phyloP scores from a whole-genome alignment of 83 land plant species.

The Thuja plicata region DNA sequence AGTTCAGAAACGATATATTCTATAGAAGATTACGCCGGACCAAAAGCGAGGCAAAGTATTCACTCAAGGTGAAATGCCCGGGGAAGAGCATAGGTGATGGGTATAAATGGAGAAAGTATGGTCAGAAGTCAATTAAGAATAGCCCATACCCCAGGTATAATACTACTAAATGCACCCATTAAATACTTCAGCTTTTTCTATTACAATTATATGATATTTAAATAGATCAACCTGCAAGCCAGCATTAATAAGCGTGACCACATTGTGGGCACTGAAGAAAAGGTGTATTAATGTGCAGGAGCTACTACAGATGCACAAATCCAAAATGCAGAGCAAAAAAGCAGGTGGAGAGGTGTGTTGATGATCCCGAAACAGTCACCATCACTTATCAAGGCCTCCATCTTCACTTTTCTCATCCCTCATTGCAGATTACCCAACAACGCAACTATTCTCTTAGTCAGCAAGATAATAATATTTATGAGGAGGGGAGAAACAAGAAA shows the following conservation, averaged over 20 bases:
- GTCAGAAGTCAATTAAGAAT: conserved; percentile 8
- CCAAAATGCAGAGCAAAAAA: conserved; percentile 74
- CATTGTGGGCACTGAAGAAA: background rate
- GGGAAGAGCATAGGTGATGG: conserved; percentile 6
- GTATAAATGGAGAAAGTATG: conserved; percentile 15
- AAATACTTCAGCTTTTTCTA: no score
- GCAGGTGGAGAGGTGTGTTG: conserved; percentile 62
- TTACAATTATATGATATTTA: no score
- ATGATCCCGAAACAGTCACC: conserved; percentile 59
- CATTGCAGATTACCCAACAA: conserved; percentile 14
- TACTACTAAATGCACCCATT: no score
- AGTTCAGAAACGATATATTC: conserved; percentile 4
- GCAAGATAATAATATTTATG: background rate
- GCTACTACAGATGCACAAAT: conserved; percentile 80
- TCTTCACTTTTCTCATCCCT: conserved; percentile 58
- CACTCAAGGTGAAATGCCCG: background rate
- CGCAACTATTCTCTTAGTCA: background rate
- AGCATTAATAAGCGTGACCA: background rate
- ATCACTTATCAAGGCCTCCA: conserved; percentile 80
- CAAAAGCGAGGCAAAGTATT: conserved; percentile 7
- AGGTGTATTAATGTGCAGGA: conserved; percentile 33
- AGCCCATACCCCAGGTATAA: conserved; percentile 13
- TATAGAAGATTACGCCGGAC: conserved; percentile 2
- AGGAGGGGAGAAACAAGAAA: background rate
- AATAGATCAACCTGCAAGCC: no score